phyloP scores from a whole-genome alignment of 495 filamentous ascomycete species.

The Aspergillus biplanus region DNA sequence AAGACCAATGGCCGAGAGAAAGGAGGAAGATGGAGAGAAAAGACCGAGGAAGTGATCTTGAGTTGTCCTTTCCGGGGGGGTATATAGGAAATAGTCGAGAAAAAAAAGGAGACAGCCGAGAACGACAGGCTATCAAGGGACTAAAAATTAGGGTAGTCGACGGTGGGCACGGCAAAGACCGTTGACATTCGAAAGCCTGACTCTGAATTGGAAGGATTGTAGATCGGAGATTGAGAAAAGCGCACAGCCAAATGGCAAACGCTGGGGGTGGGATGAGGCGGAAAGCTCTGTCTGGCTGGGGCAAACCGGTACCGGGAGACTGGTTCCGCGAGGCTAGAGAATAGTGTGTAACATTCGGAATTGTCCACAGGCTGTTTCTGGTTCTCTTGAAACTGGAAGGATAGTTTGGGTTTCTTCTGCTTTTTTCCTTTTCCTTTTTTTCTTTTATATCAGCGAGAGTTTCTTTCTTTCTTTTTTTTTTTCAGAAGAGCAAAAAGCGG shows the following conservation, averaged over 20 bases:
- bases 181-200: conserved; percentile 7
- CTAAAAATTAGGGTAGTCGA: conserved; percentile 8
- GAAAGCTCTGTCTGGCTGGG: conserved; percentile 28
- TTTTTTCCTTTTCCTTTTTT: background rate
- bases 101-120: conserved; percentile 6
- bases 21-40: background rate
- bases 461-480: background rate
- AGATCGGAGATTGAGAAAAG: conserved; percentile 13
- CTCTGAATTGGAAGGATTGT: conserved; percentile 10
- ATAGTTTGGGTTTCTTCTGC: too few species aligned
- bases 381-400: background rate
- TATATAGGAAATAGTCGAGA: background rate
- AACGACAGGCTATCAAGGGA: conserved; percentile 6
- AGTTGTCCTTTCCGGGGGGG: too few species aligned
- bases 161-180: conserved; percentile 20
- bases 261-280: conserved; percentile 35
- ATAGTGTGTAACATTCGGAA: conserved; percentile 23
- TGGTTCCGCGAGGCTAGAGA: conserved; percentile 30
- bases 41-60: background rate
- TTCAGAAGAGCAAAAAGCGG: background rate
- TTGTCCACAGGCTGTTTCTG: conserved; percentile 11
- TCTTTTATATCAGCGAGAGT: conserved; percentile 12
- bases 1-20: background rate
- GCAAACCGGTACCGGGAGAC: conserved; percentile 31
- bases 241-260: background rate